A percentile compares a stretch with the other conserved stretches of the same genome.
phyloP scores from a whole-genome alignment of 768 basidiomycete genomes.

The Mycena leptocephala region DNA sequence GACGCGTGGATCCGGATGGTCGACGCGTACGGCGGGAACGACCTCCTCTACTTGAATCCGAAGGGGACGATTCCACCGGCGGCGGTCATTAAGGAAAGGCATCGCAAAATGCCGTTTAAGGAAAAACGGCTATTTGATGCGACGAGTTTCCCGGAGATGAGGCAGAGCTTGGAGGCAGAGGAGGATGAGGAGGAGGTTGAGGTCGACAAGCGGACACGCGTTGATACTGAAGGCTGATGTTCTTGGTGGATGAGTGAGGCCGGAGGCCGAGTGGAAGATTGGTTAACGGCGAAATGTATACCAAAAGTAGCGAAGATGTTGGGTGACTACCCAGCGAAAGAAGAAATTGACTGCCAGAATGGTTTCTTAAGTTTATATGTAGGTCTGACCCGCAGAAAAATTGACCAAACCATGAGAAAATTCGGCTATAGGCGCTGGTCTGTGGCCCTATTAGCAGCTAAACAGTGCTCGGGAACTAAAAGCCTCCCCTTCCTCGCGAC shows the following conservation, averaged over 20 bases:
- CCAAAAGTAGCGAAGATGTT: no score
- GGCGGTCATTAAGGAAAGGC: conserved; percentile 69
- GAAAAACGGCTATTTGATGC: conserved; percentile 81
- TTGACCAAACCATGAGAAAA: no score
- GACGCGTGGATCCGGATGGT: conserved; percentile 88
- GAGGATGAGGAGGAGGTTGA: conserved; percentile 44
- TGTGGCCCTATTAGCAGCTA: no score
- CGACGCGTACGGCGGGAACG: conserved; percentile 83
- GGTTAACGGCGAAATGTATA: no score
- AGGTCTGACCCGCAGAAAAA: no score
- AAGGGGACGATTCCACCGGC: conserved; percentile 83
- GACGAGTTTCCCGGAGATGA: conserved; percentile 62
- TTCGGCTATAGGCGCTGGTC: no score
- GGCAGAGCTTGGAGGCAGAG: not conserved
- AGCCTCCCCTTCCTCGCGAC: no score
- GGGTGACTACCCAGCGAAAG: no score
- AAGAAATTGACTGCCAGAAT: no score
- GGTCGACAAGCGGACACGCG: conserved; percentile 60
- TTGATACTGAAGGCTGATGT: conserved; percentile 69
- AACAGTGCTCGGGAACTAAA: no score
- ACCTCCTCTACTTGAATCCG: conserved; percentile 85
- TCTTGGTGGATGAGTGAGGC: not conserved
- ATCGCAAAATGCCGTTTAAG: conserved; percentile 73
- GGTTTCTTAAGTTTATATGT: no score
- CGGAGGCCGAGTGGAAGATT: not conserved